Evolutionary conservation across 2,329 filamentous ascomycete genomes (phyloP), one percentile per base, ranked within the genome.

Genomic region (Colletotrichum spaethianum): DNA sequence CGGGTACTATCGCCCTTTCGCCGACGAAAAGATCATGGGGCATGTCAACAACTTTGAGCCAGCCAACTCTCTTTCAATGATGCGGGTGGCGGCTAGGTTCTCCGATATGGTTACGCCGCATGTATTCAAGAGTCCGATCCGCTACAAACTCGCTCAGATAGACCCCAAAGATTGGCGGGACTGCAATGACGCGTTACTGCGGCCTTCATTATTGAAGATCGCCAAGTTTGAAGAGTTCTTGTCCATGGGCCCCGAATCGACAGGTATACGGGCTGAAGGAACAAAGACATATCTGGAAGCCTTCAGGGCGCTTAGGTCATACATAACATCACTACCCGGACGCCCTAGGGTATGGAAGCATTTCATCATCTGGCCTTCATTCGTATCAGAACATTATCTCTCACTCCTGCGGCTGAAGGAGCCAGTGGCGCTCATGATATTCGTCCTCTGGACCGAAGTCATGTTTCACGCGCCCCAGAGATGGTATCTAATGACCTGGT

Each of bases 401-500:
- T 52, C 62, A 16, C 70, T 74, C 1, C 28, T 74, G 1, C 31
- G 55, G 33, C 38, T 46, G 9, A 70, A 73, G 46, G 62, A 67
- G 46, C 65, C 73, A 26, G 57, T 73, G 16, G 62, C 73, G 44
- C 70, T 74, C 42, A 70, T 73, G 62, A 26, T 74, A 9, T 73
- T 74, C 14, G 66, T 67, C 3, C 23, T 70, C 18, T 74, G 73
- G 73, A 63, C 62, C 50, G 62, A 73, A 31, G 66, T 73, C 46
- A 73, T 73, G 66, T 55, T 59, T 18, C 46, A 63, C 9, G 70
- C 70, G 4, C 73, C 73, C 23, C 42, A 38, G 14, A 36, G 73
- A 20, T 74, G 73, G 73, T 74, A 70, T 11, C 40, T 73, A 4
- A 57, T 70, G n/a, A 36, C 65, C 50, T 74, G 73, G 73, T 74